These are phyloP conservation scores for Globisporangium cederbergense DNA, from an alignment of 352 stramenopile species.

Conservation along the genomic window DNA sequence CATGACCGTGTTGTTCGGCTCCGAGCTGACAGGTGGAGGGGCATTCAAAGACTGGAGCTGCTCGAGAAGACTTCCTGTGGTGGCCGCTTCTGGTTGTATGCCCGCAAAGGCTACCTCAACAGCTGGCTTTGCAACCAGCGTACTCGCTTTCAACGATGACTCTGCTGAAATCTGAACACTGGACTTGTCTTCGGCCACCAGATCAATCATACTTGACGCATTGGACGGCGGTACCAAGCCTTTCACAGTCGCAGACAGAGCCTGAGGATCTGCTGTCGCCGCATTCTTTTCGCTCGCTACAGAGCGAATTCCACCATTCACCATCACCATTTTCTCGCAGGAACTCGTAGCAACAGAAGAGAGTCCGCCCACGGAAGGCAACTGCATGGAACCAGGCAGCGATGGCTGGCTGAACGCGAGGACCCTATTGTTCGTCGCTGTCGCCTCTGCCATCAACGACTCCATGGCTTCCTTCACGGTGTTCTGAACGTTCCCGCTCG, in stretches of 20 bases:
- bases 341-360: neutral
- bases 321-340: neutral
- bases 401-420: too few species aligned
- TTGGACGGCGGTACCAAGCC: neutral
- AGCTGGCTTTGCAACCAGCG: neutral
- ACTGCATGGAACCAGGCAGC: neutral
- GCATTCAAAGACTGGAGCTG: neutral
- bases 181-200: neutral
- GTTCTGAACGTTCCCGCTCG: neutral
- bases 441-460: neutral
- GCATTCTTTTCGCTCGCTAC: neutral
- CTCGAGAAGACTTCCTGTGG: neutral
- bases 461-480: neutral
- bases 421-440: too few species aligned
- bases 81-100: neutral
- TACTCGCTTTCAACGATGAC: neutral
- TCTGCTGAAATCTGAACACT: neutral
- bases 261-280: too few species aligned
- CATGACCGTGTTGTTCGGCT: slow-evolving; percentile 56
- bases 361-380: too few species aligned
- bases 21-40: neutral
- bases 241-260: neutral
- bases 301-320: neutral
- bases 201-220: neutral
- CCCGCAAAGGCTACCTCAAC: neutral